phyloP scores from a whole-genome alignment of 495 filamentous ascomycete genomes.

The Tuber microsphaerosporum region DNA sequence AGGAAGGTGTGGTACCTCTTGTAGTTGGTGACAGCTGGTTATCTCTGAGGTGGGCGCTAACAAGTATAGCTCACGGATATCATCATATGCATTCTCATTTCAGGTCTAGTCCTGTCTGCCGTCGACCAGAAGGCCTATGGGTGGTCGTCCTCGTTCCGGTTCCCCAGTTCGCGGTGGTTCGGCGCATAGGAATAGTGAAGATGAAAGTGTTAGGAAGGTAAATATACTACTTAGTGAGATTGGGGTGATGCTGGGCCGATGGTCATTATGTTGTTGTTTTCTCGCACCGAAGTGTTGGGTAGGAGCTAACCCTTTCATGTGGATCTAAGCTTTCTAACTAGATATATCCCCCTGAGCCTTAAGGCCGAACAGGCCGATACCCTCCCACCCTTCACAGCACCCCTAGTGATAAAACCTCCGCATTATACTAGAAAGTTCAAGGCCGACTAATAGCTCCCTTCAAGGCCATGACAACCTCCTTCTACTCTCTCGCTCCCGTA shows the following conservation, averaged over 20 bases:
- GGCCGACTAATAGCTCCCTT: too few relatives aligned
- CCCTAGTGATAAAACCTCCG: too few relatives aligned
- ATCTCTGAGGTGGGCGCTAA: not conserved
- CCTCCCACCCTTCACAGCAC: too few relatives aligned
- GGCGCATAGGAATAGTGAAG: constrained; percentile 55
- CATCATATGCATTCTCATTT: constrained; percentile 95
- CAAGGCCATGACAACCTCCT: too few relatives aligned
- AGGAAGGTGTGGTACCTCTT: constrained; percentile 47
- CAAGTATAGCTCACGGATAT: constrained; percentile 67
- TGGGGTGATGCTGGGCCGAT: constrained; percentile 81
- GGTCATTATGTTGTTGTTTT: constrained; percentile 88
- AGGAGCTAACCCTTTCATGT: constrained; percentile 41
- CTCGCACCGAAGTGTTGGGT: constrained; percentile 75
- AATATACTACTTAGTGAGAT: constrained; percentile 79
- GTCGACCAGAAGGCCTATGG: constrained; percentile 21
- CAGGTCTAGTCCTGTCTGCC: constrained; percentile 88
- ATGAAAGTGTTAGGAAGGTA: constrained; percentile 87
- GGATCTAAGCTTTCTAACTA: constrained; percentile 35
- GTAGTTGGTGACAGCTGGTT: not conserved
- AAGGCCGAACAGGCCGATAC: constrained; percentile 28
- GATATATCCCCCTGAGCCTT: constrained; percentile 12
- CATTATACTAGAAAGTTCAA: too few relatives aligned
- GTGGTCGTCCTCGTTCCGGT: constrained; percentile 42
- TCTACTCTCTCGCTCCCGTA: too few relatives aligned
- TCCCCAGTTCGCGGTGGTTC: constrained; percentile 61